Conservation (phyloP, 2,329 filamentous ascomycete species). For the Verticillium longisporum region DNA sequence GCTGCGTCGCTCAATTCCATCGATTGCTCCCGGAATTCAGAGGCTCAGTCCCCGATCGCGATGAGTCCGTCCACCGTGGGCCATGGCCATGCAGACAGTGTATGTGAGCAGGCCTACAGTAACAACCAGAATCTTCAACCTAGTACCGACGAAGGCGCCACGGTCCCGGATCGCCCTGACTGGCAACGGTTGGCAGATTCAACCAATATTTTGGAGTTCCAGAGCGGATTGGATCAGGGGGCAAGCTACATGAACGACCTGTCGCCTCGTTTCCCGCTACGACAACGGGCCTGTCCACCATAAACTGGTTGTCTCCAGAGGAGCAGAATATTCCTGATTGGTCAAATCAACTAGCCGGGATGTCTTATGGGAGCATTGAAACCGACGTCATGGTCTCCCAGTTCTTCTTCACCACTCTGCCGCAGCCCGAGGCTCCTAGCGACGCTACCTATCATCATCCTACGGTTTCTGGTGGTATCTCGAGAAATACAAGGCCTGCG, state of each 20-base stretch:
- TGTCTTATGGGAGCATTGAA: neutral
- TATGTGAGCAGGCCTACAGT: neutral
- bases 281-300: neutral
- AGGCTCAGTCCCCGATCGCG: neutral
- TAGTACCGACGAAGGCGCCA: neutral
- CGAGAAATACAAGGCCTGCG: too few relatives aligned
- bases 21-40: neutral
- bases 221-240: neutral
- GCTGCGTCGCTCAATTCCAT: neutral
- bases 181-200: neutral
- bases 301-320: slow-evolving; percentile 8
- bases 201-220: neutral
- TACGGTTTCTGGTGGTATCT: neutral
- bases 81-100: neutral
- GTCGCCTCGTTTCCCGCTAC: neutral
- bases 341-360: neutral
- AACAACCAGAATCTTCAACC: neutral
- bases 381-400: neutral
- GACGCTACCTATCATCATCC: neutral
- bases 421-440: neutral
- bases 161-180: neutral
- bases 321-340: slow-evolving; percentile 1
- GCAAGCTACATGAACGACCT: neutral
- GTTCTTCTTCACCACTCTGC: neutral
- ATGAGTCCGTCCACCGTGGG: neutral